A percentile compares a stretch with the other conserved stretches of the same genome.
phyloP scores from a whole-genome alignment of 768 basidiomycete species.

The Daedaleopsis sinensis region DNA sequence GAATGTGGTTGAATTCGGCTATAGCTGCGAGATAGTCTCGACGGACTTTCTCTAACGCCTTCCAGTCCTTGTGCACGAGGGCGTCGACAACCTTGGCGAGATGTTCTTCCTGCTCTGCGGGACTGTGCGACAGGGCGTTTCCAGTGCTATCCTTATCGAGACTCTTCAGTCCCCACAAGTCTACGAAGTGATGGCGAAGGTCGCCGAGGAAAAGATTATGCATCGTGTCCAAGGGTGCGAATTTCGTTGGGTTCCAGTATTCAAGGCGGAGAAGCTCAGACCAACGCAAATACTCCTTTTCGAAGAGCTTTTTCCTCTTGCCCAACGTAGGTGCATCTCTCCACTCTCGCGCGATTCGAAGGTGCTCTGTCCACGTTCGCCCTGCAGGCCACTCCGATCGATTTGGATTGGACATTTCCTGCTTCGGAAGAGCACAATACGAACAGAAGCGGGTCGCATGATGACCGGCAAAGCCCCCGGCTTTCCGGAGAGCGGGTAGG shows the following conservation, averaged over 20 bases:
- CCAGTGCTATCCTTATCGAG: neutral
- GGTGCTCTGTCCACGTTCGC: slow-evolving; percentile 19
- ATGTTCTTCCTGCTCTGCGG: neutral
- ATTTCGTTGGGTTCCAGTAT: slow-evolving; percentile 42
- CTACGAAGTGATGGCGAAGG: slow-evolving; percentile 35
- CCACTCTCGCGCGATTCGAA: slow-evolving; percentile 25
- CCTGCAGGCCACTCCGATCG: slow-evolving; percentile 27
- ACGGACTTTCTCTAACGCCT: too few relatives aligned
- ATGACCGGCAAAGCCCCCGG: slow-evolving; percentile 31
- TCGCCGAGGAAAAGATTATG: slow-evolving; percentile 42
- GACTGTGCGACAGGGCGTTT: neutral
- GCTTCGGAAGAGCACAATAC: slow-evolving; percentile 25
- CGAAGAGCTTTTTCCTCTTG: neutral
- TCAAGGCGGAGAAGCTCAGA: slow-evolving; percentile 36
- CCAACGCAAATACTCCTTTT: slow-evolving; percentile 26
- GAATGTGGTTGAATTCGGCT: neutral
- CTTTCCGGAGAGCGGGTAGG: slow-evolving; percentile 37
- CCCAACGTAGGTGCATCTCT: slow-evolving; percentile 18
- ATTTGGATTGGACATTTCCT: slow-evolving; percentile 35
- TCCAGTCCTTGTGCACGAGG: too few relatives aligned
- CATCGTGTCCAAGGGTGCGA: slow-evolving; percentile 42
- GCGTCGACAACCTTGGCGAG: too few relatives aligned
- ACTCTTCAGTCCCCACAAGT: slow-evolving; percentile 6
- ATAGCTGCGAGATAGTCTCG: neutral
- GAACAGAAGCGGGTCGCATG: slow-evolving; percentile 33